Evolutionary conservation across 768 basidiomycete genomes (phyloP), one percentile per base, ranked within the genome.

Genomic region (Trametes gibbosa): DNA sequence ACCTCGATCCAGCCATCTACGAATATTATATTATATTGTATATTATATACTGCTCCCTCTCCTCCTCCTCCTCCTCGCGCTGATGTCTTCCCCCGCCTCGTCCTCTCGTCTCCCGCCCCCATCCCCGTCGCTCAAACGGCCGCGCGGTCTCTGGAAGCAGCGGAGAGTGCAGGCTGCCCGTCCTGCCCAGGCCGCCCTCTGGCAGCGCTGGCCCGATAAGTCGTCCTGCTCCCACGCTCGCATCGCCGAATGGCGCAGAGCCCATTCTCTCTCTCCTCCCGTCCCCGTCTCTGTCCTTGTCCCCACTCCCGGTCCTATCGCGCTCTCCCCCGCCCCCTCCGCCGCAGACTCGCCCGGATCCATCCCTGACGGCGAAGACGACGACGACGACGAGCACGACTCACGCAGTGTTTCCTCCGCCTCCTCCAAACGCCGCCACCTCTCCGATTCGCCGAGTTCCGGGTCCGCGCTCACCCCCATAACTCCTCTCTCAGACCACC

Each of bases 101-200:
- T 34, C 39, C 52, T 2, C 8, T 5, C 35, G 47, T 37, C 52
- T 4, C 21, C 42, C 32, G 42, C 46, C 43, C 52, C 47, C 43
- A 32, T 43, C 23, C 29, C 50, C 41, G 42, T 42, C 63, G 13
- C 63, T 43, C 66, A 69, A 69, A 53, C 67, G 67, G 9, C 69
- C 67, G 32, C 63, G 69, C 51, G 69, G 69, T 25, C 65, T 70
- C 63, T 70, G 69, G 69, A 67, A 66, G 32, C 63, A 64, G 48
- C 67, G 66, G 49, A 54, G 62, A 17, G 45, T 46, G 29, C 40
- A 54, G 53, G 53, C 53, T 40, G 56, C 60, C 41, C 16, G 12
- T 29, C 8, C 60, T 34, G 50, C 29, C 37, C 41, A 53, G 35
- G 25, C 40, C 49, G 40, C 14, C 1, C 43, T 41, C 40, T 17